A percentile compares a stretch with the other conserved stretches of the same genome.
These are phyloP conservation scores for Debaryomycetaceae sp. DNA, from an alignment of 1,139 yeast species.

Conservation along the genomic window DNA sequence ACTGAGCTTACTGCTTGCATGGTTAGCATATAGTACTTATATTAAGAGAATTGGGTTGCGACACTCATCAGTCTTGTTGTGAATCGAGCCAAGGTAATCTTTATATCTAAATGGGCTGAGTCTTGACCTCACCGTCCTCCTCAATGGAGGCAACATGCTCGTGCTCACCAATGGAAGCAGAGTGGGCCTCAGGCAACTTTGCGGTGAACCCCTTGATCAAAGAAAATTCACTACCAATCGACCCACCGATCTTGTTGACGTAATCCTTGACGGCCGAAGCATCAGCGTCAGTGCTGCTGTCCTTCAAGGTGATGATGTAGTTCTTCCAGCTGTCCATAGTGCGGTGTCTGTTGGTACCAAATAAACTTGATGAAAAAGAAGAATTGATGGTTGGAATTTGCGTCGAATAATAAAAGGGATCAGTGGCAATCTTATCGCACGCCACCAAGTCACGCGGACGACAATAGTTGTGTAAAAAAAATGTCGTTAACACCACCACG, in stretches of 20 bases:
- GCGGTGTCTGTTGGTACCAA: neutral
- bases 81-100: too few species aligned
- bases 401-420: conserved; percentile 1
- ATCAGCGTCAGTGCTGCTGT: conserved; percentile 28
- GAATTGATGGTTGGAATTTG: neutral
- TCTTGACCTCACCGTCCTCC: conserved; percentile 58
- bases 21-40: too few species aligned
- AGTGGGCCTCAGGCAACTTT: conserved; percentile 48
- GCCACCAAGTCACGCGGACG: too few species aligned
- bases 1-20: too few species aligned
- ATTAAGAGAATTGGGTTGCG: too few species aligned
- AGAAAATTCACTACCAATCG: conserved; percentile 57
- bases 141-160: conserved; percentile 51
- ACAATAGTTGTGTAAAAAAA: too few species aligned
- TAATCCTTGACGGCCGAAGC: conserved; percentile 27
- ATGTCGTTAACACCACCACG: too few species aligned
- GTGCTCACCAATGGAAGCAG: conserved; percentile 35
- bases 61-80: too few species aligned
- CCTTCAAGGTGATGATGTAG: conserved; percentile 38
- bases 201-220: conserved; percentile 67
- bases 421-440: neutral
- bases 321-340: conserved; percentile 20
- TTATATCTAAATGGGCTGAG: conserved; percentile 19
- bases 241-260: conserved; percentile 52
- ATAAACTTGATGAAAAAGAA: neutral